Conservation (phyloP, 2,329 filamentous ascomycete genomes). For the Clonostachys solani region DNA sequence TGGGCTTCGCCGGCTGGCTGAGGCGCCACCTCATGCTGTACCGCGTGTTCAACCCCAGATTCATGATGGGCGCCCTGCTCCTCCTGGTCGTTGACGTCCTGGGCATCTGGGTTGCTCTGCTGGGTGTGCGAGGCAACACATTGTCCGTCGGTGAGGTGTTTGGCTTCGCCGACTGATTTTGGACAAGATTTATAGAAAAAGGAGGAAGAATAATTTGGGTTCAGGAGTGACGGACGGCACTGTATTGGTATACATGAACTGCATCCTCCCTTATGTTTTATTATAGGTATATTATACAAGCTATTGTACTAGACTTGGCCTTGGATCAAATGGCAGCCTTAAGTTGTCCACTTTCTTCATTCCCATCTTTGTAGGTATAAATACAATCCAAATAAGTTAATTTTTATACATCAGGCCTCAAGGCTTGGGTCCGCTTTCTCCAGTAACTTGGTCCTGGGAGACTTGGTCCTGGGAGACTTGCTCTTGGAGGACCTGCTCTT, state of each 20-base stretch:
- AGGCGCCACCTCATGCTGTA: conserved; percentile 95
- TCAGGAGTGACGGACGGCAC: neutral
- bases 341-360: too few species aligned
- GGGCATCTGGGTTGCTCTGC: conserved; percentile 64
- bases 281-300: too few species aligned
- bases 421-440: too few species aligned
- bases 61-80: conserved; percentile 73
- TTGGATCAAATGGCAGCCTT: too few species aligned
- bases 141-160: conserved; percentile 83
- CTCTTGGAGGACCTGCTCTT: too few species aligned
- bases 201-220: neutral
- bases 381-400: too few species aligned
- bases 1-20: conserved; percentile 84
- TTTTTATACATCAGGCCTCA: too few species aligned
- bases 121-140: conserved; percentile 72
- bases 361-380: too few species aligned
- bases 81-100: conserved; percentile 76
- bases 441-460: too few species aligned
- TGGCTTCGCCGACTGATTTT: conserved; percentile 61
- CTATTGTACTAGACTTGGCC: too few species aligned
- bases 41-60: conserved; percentile 86
- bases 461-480: too few species aligned
- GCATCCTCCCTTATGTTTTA: too few species aligned
- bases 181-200: conserved; percentile 1
- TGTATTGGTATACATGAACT: neutral